Evolutionary conservation across 257 asterid species (phyloP), one percentile per base, ranked within the genome.

Genomic region (Jacaranda copaia): DNA sequence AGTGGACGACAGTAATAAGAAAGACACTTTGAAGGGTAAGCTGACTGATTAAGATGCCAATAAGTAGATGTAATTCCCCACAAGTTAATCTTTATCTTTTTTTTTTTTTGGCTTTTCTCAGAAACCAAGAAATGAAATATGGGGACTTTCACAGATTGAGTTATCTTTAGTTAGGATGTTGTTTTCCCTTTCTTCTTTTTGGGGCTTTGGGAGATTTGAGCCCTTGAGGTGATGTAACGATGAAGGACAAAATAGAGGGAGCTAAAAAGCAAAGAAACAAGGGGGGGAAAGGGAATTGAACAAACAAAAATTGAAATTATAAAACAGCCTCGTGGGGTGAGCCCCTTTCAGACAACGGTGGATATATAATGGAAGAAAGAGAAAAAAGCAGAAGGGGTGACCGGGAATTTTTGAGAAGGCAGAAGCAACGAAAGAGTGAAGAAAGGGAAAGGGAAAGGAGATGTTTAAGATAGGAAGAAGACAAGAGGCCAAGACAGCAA

Each of bases 141-240:
- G 32, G 32, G 32, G 32, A 25, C 32, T 42, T 68, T 49, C 74
- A 65, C 74, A 75, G 68, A 75, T 55, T 19, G 20, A 68, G 51
- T 12, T 38, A 75, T 63, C 57, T 76, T 43, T 56, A 19, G 67
- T 35, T 70, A 39, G 46, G 10, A 10, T 8, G 72, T 38, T 19
- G 78, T 72, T 85, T 84, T 68, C 80, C 77, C n/a, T 51, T 46
- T 48, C 10, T 9, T 38, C 7, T 67, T 58, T 68, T 82, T 66
- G 78, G 70, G 59, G 78, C 32, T 73, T 43, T 75, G 11, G 63
- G 60, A 10, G 74, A 40, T 5, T 25, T 42, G 46, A 42, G 46
- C 8, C 6, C 8, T 48, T 72, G 83, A 84, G 65, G 75, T 82
- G 88, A 88, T 81, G 69, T 81, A 84, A 80, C 86, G 56, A 59